Evolutionary conservation across 345 rosid genomes (phyloP).

Genomic region (Toxicodendron radicans): DNA sequence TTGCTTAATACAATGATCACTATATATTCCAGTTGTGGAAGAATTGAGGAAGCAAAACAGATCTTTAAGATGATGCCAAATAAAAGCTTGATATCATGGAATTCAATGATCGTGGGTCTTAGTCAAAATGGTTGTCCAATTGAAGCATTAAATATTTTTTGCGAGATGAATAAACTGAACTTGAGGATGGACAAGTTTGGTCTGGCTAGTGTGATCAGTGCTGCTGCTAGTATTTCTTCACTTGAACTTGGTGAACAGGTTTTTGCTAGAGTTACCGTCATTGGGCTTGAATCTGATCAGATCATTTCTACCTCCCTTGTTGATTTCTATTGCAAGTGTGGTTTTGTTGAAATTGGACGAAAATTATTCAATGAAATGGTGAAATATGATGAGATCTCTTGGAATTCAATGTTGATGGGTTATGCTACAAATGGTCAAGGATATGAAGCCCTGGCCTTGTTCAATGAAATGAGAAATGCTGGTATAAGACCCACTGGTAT

Average conservation of each 20-base stretch:
- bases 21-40: slow-evolving; percentile 64
- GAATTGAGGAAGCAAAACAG: slow-evolving; percentile 67
- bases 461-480: slow-evolving; percentile 62
- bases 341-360: slow-evolving; percentile 48
- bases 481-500: slow-evolving; percentile 49
- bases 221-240: slow-evolving; percentile 66
- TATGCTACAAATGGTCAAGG: slow-evolving; percentile 86
- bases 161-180: slow-evolving; percentile 57
- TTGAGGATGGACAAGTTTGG: slow-evolving; percentile 64
- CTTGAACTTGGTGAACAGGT: slow-evolving; percentile 77
- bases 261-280: slow-evolving; percentile 53
- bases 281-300: slow-evolving; percentile 69
- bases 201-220: slow-evolving; percentile 64
- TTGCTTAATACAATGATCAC: slow-evolving; percentile 83
- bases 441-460: slow-evolving; percentile 54
- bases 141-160: slow-evolving; percentile 65
- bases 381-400: slow-evolving; percentile 61
- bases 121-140: slow-evolving; percentile 69
- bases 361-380: slow-evolving; percentile 58
- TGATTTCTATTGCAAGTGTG: slow-evolving; percentile 79
- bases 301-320: slow-evolving; percentile 70
- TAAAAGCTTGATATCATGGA: slow-evolving; percentile 85
- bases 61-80: slow-evolving; percentile 50
- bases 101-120: slow-evolving; percentile 75
- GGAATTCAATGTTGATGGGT: slow-evolving; percentile 89